Conservation (phyloP, 192 early-diverging fungal species). For the Chytriomyces sp. region DNA sequence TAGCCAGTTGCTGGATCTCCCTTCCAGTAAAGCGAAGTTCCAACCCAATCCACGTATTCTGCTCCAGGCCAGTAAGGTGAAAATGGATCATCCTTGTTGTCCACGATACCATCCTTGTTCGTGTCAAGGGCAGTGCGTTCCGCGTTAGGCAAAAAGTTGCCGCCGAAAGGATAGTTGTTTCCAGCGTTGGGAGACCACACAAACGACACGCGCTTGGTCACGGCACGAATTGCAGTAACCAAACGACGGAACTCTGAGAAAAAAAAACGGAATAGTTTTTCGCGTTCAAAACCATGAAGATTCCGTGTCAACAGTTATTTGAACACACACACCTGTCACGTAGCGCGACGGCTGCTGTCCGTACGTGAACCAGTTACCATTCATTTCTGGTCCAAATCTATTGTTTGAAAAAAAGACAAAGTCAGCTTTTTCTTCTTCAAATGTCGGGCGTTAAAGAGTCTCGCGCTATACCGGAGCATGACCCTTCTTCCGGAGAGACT, state of each 20-base stretch:
- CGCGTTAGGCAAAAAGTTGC: background rate
- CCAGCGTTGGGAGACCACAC: slow-evolving; percentile 51
- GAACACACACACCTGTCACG: background rate
- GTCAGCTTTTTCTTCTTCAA: background rate
- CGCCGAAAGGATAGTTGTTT: slow-evolving; percentile 45
- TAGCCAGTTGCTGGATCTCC: slow-evolving; percentile 3
- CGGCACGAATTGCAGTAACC: slow-evolving; percentile 36
- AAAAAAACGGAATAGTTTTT: slow-evolving; percentile 28
- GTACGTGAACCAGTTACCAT: slow-evolving; percentile 43
- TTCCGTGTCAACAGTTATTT: slow-evolving; percentile 11
- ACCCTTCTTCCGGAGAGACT: slow-evolving; percentile 39
- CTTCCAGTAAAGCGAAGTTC: slow-evolving; percentile 29
- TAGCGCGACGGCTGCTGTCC: slow-evolving; percentile 21
- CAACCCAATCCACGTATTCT: slow-evolving; percentile 40
- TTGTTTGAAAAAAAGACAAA: background rate
- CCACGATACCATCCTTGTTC: slow-evolving; percentile 52
- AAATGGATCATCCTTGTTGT: slow-evolving; percentile 50
- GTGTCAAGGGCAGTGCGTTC: slow-evolving; percentile 50
- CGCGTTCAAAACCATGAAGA: background rate
- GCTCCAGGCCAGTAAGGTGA: slow-evolving; percentile 57
- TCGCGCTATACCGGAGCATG: slow-evolving; percentile 33
- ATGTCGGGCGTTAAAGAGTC: background rate
- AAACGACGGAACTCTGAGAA: slow-evolving; percentile 37
- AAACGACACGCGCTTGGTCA: slow-evolving; percentile 38
- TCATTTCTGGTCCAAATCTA: slow-evolving; percentile 54